These are phyloP conservation scores for Agapanthus africanus DNA, from an alignment of 106 monocot genomes.

Conservation along the genomic window DNA sequence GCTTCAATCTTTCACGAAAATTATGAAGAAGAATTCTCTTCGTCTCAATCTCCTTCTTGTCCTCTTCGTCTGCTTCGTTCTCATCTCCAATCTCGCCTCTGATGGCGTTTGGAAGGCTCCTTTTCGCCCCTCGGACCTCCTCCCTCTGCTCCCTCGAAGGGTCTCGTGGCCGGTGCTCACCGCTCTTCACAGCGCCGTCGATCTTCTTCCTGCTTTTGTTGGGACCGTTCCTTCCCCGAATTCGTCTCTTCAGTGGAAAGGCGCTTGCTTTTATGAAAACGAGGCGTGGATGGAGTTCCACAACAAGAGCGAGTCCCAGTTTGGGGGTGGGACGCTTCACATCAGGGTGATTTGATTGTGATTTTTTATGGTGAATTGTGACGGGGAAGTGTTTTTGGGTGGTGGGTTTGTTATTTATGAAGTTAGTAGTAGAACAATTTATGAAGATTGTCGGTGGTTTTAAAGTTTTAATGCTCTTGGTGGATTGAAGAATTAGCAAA, in stretches of 20 bases:
- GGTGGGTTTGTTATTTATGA: too few species aligned
- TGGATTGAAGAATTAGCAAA: too few species aligned
- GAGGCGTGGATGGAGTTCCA: slow-evolving; percentile 71
- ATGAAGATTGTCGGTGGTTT: too few species aligned
- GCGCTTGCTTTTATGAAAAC: slow-evolving; percentile 62
- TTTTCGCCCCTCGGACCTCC: slow-evolving; percentile 17
- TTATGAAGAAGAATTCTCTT: too few species aligned
- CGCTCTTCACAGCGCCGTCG: slow-evolving; percentile 23
- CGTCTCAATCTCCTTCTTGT: too few species aligned
- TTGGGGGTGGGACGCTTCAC: slow-evolving; percentile 63
- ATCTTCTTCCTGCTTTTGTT: slow-evolving; percentile 39
- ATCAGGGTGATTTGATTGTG: too few species aligned
- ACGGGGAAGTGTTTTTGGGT: too few species aligned
- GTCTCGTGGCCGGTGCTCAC: slow-evolving; percentile 24
- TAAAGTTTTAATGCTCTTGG: too few species aligned
- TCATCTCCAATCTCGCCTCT: not conserved
- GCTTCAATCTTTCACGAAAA: too few species aligned
- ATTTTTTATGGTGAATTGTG: too few species aligned
- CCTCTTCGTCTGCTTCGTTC: too few species aligned
- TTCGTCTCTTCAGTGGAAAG: slow-evolving; percentile 43
- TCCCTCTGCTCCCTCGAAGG: slow-evolving; percentile 25
- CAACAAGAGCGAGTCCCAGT: slow-evolving; percentile 41
- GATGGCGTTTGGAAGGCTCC: slow-evolving; percentile 9
- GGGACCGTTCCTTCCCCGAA: slow-evolving; percentile 28
- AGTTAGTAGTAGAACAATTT: too few species aligned